Percentiles rank a stretch among this genome's conserved stretches.
Evolutionary conservation across 768 basidiomycete species (phyloP).

Genomic region (Amanita jacksonii): DNA sequence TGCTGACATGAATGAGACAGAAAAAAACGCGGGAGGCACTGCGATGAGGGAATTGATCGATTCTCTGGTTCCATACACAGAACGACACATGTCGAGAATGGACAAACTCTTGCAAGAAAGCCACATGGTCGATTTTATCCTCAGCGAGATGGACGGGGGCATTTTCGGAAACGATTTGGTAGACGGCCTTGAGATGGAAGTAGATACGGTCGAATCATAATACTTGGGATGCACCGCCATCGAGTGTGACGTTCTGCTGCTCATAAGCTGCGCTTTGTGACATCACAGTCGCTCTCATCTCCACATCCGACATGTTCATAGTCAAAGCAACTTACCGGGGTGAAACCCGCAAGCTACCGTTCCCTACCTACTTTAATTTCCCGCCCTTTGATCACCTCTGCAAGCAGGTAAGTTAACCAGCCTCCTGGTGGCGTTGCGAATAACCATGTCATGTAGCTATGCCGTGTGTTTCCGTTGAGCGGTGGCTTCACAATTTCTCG

Average conservation of each 20-base stretch:
- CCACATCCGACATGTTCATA: slow-evolving; percentile 48
- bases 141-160: slow-evolving; percentile 82
- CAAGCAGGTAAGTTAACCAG: slow-evolving; percentile 41
- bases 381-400: slow-evolving; percentile 55
- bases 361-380: slow-evolving; percentile 40
- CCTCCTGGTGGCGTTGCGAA: slow-evolving; percentile 5
- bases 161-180: slow-evolving; percentile 42
- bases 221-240: not conserved
- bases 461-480: slow-evolving; percentile 58
- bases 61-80: slow-evolving; percentile 87
- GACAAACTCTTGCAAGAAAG: slow-evolving; percentile 90
- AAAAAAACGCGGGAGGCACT: slow-evolving; percentile 19
- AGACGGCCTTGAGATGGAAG: slow-evolving; percentile 37
- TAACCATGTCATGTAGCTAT: slow-evolving; percentile 37
- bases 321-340: slow-evolving; percentile 70
- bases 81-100: slow-evolving; percentile 80
- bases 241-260: not conserved
- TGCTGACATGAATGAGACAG: slow-evolving; percentile 15
- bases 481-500: slow-evolving; percentile 53
- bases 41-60: slow-evolving; percentile 71
- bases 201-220: slow-evolving; percentile 17
- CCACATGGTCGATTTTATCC: slow-evolving; percentile 86
- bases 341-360: slow-evolving; percentile 62
- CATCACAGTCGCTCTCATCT: slow-evolving; percentile 6
- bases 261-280: not conserved